Conservation (phyloP, 2,329 filamentous ascomycete species). For the Fusarium sp. region DNA sequence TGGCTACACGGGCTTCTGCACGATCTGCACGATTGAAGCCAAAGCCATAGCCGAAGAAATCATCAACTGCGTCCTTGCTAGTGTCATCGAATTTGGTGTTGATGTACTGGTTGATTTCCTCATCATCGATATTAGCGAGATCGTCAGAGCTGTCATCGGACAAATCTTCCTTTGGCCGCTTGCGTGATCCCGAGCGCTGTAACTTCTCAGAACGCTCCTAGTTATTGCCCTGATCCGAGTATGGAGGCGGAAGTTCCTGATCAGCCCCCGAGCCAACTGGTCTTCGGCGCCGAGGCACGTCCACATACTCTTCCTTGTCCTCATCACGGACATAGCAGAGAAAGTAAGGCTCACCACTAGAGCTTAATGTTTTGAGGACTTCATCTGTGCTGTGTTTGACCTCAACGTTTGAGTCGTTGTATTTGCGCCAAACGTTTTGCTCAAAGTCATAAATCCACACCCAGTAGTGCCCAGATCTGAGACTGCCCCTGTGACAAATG, state of each 20-base stretch:
- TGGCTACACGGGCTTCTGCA: background rate
- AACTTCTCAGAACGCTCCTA: conserved; percentile 24
- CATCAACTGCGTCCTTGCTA: background rate
- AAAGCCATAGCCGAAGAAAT: background rate
- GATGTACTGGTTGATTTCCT: background rate
- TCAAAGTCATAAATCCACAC: conserved; percentile 95
- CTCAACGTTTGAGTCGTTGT: conserved; percentile 88
- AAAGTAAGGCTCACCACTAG: conserved; percentile 81
- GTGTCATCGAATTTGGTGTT: background rate
- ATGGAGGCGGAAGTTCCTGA: conserved; percentile 31
- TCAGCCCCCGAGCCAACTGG: conserved; percentile 10
- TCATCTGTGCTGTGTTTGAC: conserved; percentile 72
- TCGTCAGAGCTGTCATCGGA: background rate
- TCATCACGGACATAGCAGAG: conserved; percentile 83
- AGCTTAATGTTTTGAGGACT: conserved; percentile 75
- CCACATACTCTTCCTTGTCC: conserved; percentile 65
- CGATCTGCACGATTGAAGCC: background rate
- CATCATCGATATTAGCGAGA: background rate
- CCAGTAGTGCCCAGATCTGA: conserved; percentile 90
- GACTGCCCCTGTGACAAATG: conserved; percentile 85
- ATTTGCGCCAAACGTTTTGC: conserved; percentile 85
- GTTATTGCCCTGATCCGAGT: conserved; percentile 26
- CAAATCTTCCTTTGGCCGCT: background rate
- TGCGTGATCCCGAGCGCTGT: background rate
- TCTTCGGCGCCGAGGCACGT: conserved; percentile 56